Conservation (phyloP, 2,329 filamentous ascomycete genomes). For the Pestalotiopsis sp. region DNA sequence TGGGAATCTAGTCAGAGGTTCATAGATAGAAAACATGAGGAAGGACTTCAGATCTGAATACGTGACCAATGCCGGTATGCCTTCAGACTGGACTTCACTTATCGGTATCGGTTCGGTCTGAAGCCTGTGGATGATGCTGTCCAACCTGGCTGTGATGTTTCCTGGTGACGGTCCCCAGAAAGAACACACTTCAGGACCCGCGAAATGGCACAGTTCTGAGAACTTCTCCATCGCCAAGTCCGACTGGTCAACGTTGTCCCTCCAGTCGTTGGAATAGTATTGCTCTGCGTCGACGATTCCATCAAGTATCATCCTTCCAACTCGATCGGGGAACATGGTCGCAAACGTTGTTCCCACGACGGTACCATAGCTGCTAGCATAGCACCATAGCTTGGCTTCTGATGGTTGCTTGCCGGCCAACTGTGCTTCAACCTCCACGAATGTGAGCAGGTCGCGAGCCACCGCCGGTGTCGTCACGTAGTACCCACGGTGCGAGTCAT, state of each 20-base stretch:
- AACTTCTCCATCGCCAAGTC: constrained; percentile 50
- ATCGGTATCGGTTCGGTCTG: constrained; percentile 28
- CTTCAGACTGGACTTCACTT: constrained; percentile 20
- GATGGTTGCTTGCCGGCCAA: constrained; percentile 22
- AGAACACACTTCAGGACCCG: constrained; percentile 44
- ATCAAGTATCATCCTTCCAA: constrained; percentile 44
- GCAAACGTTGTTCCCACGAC: constrained; percentile 42
- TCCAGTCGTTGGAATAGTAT: constrained; percentile 44
- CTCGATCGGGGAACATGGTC: constrained; percentile 44
- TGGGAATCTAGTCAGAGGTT: constrained; percentile 26
- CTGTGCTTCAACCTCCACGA: constrained; percentile 31
- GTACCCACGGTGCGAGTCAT: constrained; percentile 30
- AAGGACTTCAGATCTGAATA: constrained; percentile 33
- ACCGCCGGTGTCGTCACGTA: constrained; percentile 35
- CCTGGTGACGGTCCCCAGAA: constrained; percentile 33
- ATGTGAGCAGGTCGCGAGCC: constrained; percentile 33
- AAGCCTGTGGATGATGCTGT: constrained; percentile 28
- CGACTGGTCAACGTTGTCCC: constrained; percentile 43
- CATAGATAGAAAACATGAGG: constrained; percentile 26
- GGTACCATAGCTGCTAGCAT: constrained; percentile 39
- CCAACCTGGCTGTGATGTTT: constrained; percentile 28
- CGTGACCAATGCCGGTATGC: constrained; percentile 27
- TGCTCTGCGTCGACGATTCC: constrained; percentile 41
- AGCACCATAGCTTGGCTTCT: constrained; percentile 31
- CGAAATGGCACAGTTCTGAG: constrained; percentile 49